Conservation (phyloP, 495 filamentous ascomycete species). For the Antarctomyces pellizariae region DNA sequence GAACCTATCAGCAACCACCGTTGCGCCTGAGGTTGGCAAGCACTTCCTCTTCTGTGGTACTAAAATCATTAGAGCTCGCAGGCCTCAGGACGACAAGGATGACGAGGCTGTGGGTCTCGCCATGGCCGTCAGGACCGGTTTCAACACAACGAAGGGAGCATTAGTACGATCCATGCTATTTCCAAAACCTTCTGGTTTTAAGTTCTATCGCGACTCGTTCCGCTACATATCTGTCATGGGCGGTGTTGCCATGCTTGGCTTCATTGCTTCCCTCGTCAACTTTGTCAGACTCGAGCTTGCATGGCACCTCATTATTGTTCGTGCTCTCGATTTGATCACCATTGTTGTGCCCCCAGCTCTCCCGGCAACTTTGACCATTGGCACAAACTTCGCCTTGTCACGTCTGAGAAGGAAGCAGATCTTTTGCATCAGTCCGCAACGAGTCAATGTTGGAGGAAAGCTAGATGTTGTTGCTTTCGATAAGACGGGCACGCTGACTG, state of each 20-base stretch:
- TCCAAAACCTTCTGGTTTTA: slow-evolving; percentile 92
- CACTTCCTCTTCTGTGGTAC: slow-evolving; percentile 89
- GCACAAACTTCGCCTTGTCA: slow-evolving; percentile 81
- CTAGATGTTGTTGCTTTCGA: slow-evolving; percentile 94
- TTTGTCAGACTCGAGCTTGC: slow-evolving; percentile 63
- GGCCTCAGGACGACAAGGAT: slow-evolving; percentile 59
- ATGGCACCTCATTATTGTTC: slow-evolving; percentile 74
- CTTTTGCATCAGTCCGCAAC: slow-evolving; percentile 93
- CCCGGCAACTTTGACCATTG: slow-evolving; percentile 91
- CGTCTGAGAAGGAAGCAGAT: slow-evolving; percentile 72
- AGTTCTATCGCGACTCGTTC: slow-evolving; percentile 95
- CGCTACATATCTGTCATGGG: slow-evolving; percentile 97
- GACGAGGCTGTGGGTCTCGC: slow-evolving; percentile 84
- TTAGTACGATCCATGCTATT: slow-evolving; percentile 97
- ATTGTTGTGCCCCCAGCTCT: slow-evolving; percentile 94
- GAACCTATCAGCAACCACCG: slow-evolving; percentile 51
- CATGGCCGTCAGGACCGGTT: slow-evolving; percentile 79
- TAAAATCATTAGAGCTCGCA: slow-evolving; percentile 74
- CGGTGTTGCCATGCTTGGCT: slow-evolving; percentile 65
- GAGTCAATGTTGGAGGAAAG: slow-evolving; percentile 89
- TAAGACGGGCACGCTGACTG: slow-evolving; percentile 93
- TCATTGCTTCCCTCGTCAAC: slow-evolving; percentile 76
- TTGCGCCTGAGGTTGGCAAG: slow-evolving; percentile 57
- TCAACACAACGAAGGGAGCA: slow-evolving; percentile 92
- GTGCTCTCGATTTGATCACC: slow-evolving; percentile 87